Base-by-base conservation (phyloP, 176 grass and related monocot genomes). In the Carex parvula region DNA sequence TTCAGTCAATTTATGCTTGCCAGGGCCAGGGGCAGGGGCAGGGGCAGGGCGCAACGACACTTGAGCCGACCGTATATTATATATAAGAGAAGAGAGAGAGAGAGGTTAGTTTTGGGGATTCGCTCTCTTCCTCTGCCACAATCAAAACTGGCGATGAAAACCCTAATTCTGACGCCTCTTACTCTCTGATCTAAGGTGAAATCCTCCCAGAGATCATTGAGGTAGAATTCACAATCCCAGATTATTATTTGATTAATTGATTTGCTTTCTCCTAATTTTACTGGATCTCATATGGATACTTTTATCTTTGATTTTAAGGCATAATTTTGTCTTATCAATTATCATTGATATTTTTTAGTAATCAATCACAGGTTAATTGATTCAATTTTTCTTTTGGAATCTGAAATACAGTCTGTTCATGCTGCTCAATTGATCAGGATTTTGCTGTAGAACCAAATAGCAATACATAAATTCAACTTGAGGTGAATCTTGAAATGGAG, bases 101-200 rank as follows among this genome's bases (percentile, higher is more conserved):
- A 46, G 18, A 50, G 20, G 9, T 73, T 52, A 52, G 87, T 73
- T 89, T 89, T 84, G 82, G 57, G 80, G 77, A 79, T 89, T 64
- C 60, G 79, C 26, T 62, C 37, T 80, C 14, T 64, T 37, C 42
- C 42, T 3, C 12, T 42, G 1, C 33, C 74, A 17, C 39, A 69
- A 61, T 69, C 86, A 86, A 75, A 83, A 60, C 66, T 75, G 82
- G 41, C 59, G 69, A 17, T 35, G 16, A 79, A 72, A 73, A 88
- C 62, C 62, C 79, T 86, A 90, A 87, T 63, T 88, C 84, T 55
- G 65, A 37, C 53, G 57, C 54, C 86, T 84, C 82, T 30, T 37
- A 70, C 20, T 60, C 64, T 13, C 74, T 82, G 84, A 84, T 90
- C 91, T 90, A 59, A 24, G 24, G 72, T 66, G 75, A 86, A 63